These are phyloP conservation scores for Coprinopsis sp. DNA, from an alignment of 768 basidiomycete genomes.

Conservation along the genomic window DNA sequence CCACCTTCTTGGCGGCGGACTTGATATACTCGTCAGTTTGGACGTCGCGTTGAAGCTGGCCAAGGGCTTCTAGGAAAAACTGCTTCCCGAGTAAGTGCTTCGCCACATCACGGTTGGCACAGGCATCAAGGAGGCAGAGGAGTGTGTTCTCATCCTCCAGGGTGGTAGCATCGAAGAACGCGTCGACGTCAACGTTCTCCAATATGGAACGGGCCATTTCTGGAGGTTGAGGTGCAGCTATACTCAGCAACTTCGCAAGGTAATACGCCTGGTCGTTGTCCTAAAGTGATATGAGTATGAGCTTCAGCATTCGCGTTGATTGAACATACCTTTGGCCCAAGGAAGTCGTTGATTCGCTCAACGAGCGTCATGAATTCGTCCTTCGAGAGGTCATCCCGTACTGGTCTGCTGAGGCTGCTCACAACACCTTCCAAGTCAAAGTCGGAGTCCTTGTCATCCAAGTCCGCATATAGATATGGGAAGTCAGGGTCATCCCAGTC, in stretches of 20 bases:
- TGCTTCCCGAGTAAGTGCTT: slow-evolving; percentile 39
- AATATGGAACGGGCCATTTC: slow-evolving; percentile 45
- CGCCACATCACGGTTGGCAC: slow-evolving; percentile 61
- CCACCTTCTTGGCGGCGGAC: slow-evolving; percentile 43
- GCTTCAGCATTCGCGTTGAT: background rate
- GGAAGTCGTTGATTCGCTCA: slow-evolving; percentile 46
- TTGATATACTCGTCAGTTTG: slow-evolving; percentile 37
- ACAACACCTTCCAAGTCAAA: slow-evolving; percentile 58
- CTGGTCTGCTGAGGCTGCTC: slow-evolving; percentile 49
- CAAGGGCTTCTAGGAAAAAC: slow-evolving; percentile 39
- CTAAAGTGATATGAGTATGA: slow-evolving; percentile 24
- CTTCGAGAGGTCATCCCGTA: slow-evolving; percentile 49
- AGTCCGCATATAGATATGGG: slow-evolving; percentile 62
- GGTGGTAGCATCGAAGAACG: slow-evolving; percentile 48
- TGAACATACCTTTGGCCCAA: slow-evolving; percentile 53
- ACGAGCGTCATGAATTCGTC: slow-evolving; percentile 54
- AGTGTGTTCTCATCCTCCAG: slow-evolving; percentile 51
- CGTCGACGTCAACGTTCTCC: slow-evolving; percentile 49
- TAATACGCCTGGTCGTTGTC: slow-evolving; percentile 52
- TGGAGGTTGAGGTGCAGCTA: slow-evolving; percentile 64
- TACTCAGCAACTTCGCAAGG: slow-evolving; percentile 57
- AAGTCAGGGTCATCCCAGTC: slow-evolving; percentile 77
- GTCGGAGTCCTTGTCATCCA: slow-evolving; percentile 44
- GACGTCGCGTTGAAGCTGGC: slow-evolving; percentile 32
- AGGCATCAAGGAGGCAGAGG: slow-evolving; percentile 56